Base-by-base conservation (phyloP, 202 grass and related monocot species). In the Panicum virgatum region DNA sequence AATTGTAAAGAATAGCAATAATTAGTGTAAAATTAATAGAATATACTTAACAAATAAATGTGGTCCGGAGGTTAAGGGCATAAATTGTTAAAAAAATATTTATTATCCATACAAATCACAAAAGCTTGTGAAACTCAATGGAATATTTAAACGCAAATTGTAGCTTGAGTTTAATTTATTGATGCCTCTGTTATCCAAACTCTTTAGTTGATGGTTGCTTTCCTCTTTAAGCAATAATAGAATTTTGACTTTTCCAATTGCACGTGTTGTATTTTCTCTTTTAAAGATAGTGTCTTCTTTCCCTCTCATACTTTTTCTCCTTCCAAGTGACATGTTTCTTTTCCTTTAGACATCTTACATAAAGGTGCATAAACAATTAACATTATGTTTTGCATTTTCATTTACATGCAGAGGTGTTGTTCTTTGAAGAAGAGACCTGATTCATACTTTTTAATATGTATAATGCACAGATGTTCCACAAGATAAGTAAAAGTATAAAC, bases 1-100 rank as follows among this genome's bases (percentile, higher is more conserved):
- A 34, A 3, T 3, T 34, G 6, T 8, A 45, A 0, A 6, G 7
- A 44, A 2, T 38, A n/a, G 2, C 18, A 3, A 30, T 9, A 20
- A 5, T 18, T 38, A n/a, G 15, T 37, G 7, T 20, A 34, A 34
- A 36, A 37, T 63, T 36, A 36, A 37, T 63, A 63, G 15, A 8
- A 18, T 19, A 36, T 19, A 8, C 15, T 63, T 16, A 4, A 19
- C 25, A 37, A 63, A 63, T 37, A 63, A 37, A 34, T 34, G 6
- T 2, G 9, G 7, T 0, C 4, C 0, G 13, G 1, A 13, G 7
- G 15, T 8, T 62, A 3, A 5, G 6, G 6, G 0, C 34, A 2
- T 8, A 34, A 34, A 34, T 5, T 34, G 29, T 34, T 3, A 4
- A 37, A 64, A 64, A 64, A 2, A 3, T 4, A 64, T 37, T 64